Evolutionary conservation across 2,329 filamentous ascomycete species (phyloP).

Genomic region (Magnaporthiopsis poae): DNA sequence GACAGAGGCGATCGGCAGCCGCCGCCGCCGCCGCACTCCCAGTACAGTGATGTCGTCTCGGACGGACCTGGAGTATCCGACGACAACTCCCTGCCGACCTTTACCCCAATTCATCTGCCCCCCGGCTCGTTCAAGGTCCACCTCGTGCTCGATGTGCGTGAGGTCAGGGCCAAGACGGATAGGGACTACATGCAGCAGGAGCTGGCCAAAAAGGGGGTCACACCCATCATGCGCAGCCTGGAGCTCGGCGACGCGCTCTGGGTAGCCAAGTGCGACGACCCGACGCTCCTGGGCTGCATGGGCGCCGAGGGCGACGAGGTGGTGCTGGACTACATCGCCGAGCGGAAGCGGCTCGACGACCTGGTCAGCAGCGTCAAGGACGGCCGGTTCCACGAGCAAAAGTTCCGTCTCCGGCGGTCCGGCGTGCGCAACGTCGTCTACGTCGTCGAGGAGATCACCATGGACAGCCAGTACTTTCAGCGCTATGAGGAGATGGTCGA

Average conservation of each 20-base stretch:
- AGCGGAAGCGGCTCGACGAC: conserved; percentile 72
- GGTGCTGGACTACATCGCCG: conserved; percentile 70
- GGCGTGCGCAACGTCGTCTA: conserved; percentile 71
- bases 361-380: conserved; percentile 73
- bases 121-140: conserved; percentile 62
- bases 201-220: conserved; percentile 55
- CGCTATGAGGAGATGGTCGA: conserved; percentile 58
- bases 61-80: conserved; percentile 24
- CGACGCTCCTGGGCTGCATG: conserved; percentile 41
- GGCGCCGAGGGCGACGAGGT: conserved; percentile 59
- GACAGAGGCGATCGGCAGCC: conserved; percentile 5
- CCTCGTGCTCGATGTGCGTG: conserved; percentile 64
- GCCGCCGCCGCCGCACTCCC: conserved; percentile 4
- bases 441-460: conserved; percentile 62
- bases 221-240: conserved; percentile 56
- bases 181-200: conserved; percentile 69
- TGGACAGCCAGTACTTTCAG: conserved; percentile 43
- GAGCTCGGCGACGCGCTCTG: conserved; percentile 69
- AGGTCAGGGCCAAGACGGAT: conserved; percentile 62
- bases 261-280: conserved; percentile 63
- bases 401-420: conserved; percentile 64
- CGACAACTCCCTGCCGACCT: conserved; percentile 29
- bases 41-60: conserved; percentile 31
- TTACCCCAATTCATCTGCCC: conserved; percentile 51
- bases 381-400: conserved; percentile 73